These are phyloP conservation scores for Aethionema arabicum DNA, from an alignment of 345 rosid species.

Conservation along the genomic window DNA sequence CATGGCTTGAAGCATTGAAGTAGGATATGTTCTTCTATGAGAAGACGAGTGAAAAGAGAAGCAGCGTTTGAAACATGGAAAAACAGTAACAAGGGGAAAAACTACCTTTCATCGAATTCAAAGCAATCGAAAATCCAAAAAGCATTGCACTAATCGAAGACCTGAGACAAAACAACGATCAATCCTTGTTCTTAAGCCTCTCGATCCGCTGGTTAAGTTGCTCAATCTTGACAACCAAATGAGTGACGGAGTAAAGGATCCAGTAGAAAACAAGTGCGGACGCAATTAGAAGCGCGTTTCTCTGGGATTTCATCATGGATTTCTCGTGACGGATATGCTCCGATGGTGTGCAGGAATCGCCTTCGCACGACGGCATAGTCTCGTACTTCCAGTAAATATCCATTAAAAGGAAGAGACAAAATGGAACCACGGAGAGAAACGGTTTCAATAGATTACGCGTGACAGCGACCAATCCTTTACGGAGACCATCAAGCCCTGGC, in stretches of 20 bases:
- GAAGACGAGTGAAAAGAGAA: background rate
- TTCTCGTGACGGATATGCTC: slow-evolving; percentile 92
- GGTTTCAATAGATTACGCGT: slow-evolving; percentile 89
- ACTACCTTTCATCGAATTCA: background rate
- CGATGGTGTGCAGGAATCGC: slow-evolving; percentile 67
- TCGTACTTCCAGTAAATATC: slow-evolving; percentile 97
- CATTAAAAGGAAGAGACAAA: slow-evolving; percentile 79
- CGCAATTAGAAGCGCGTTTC: slow-evolving; percentile 75
- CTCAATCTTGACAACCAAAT: slow-evolving; percentile 64
- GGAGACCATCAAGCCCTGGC: slow-evolving; percentile 78
- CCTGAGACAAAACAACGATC: slow-evolving; percentile 23
- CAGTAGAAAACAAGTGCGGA: slow-evolving; percentile 82
- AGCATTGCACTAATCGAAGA: slow-evolving; percentile 16
- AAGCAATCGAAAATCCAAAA: background rate
- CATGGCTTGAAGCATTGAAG: background rate
- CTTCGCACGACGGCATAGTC: slow-evolving; percentile 71
- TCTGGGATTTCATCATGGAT: slow-evolving; percentile 84
- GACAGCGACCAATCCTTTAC: slow-evolving; percentile 72
- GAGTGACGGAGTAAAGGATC: slow-evolving; percentile 77
- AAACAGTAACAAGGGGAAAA: background rate
- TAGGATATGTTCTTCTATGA: slow-evolving; percentile 14
- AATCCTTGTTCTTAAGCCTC: slow-evolving; percentile 60
- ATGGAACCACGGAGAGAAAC: slow-evolving; percentile 81
- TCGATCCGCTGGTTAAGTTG: slow-evolving; percentile 68
- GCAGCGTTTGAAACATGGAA: background rate